Percentiles rank a stretch among this genome's conserved stretches.
Conservation (phyloP, 768 basidiomycete genomes). For the Mycena amicta region DNA sequence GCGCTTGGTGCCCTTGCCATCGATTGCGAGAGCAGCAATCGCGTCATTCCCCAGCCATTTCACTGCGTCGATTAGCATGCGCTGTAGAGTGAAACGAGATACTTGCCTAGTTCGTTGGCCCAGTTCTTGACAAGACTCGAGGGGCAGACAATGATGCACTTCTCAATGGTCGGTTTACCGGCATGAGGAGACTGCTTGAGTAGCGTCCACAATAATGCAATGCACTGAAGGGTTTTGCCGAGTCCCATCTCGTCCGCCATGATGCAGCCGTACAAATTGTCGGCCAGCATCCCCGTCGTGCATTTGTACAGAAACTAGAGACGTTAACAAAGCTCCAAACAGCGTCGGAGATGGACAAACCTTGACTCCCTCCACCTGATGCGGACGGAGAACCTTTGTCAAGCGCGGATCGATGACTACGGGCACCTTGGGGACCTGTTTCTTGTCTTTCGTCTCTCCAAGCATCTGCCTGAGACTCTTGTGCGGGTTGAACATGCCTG, state of each 20-base stretch:
- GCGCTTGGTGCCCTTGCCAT: conserved; percentile 88
- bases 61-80: conserved; percentile 44
- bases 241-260: conserved; percentile 99
- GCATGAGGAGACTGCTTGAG: conserved; percentile 92
- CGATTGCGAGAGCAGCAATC: conserved; percentile 81
- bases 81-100: neutral
- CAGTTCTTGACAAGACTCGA: conserved; percentile 97
- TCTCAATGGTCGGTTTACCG: conserved; percentile 88
- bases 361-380: conserved; percentile 98
- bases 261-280: conserved; percentile 92
- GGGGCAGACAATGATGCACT: conserved; percentile 96
- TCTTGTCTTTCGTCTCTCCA: conserved; percentile 71
- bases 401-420: conserved; percentile 95
- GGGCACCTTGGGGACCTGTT: conserved; percentile 77
- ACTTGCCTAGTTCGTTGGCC: conserved; percentile 91
- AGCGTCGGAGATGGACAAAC: conserved; percentile 48
- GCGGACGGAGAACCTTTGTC: conserved; percentile 86
- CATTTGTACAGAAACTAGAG: conserved; percentile 91
- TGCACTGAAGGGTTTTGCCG: conserved; percentile 63
- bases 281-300: conserved; percentile 89
- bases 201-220: conserved; percentile 92
- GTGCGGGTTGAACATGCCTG: conserved; percentile 84
- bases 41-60: conserved; percentile 95
- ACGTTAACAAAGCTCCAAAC: conserved; percentile 9
- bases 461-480: conserved; percentile 83